These are phyloP conservation scores for Biancaea sappan DNA, from an alignment of 306 rosid species.

Conservation along the genomic window DNA sequence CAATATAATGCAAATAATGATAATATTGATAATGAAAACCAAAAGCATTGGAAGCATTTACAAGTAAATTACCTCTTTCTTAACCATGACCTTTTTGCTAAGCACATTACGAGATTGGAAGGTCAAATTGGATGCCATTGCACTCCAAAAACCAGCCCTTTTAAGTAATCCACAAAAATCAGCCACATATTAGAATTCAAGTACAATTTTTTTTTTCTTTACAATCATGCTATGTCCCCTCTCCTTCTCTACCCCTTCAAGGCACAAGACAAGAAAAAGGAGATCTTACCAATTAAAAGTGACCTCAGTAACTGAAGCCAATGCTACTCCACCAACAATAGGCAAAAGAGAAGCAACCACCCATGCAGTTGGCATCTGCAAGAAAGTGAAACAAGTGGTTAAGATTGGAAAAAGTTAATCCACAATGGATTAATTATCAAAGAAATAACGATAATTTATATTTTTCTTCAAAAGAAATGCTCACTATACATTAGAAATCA, in stretches of 20 bases:
- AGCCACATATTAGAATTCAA: conserved; percentile 29
- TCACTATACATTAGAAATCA: neutral
- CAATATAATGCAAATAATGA: conserved; percentile 7
- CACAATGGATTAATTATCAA: neutral
- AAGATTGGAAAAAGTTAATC: conserved; percentile 12
- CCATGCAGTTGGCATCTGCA: conserved; percentile 78
- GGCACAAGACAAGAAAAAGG: conserved; percentile 7
- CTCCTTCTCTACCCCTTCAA: neutral
- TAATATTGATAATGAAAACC: neutral
- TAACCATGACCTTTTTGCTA: conserved; percentile 95
- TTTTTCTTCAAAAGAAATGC: conserved; percentile 11
- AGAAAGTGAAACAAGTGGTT: conserved; percentile 24
- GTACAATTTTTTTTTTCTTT: conserved; percentile 8
- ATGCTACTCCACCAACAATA: conserved; percentile 89
- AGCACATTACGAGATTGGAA: conserved; percentile 97
- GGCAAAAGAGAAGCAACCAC: conserved; percentile 86
- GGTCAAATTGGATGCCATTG: conserved; percentile 97
- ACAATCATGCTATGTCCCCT: neutral
- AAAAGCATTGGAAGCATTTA: conserved; percentile 19
- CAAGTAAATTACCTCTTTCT: conserved; percentile 61
- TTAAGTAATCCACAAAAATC: conserved; percentile 33
- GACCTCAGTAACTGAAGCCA: conserved; percentile 87
- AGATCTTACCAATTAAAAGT: conserved; percentile 87
- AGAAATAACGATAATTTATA: neutral
- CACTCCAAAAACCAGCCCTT: conserved; percentile 98